These are phyloP conservation scores for Trifolium pratense DNA, from an alignment of 306 rosid genomes.

Conservation along the genomic window DNA sequence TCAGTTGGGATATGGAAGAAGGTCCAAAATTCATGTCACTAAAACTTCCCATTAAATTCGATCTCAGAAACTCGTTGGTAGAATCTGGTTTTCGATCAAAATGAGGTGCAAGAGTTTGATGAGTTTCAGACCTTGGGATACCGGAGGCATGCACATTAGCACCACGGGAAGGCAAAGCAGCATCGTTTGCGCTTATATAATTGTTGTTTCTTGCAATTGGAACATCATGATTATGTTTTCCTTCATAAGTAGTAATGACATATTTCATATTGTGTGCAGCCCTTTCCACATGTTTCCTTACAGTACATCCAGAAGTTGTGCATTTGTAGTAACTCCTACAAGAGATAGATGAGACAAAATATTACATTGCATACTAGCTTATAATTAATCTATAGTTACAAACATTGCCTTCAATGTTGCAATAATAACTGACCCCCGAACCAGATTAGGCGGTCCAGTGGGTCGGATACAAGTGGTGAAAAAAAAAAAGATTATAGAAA, in stretches of 20 bases:
- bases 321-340: constrained; percentile 96
- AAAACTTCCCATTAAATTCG: constrained; percentile 59
- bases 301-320: constrained; percentile 83
- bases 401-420: not conserved
- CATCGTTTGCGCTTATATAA: constrained; percentile 54
- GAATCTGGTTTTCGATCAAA: constrained; percentile 76
- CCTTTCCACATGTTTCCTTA: constrained; percentile 92
- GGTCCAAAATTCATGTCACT: constrained; percentile 62
- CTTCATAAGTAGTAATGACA: constrained; percentile 83
- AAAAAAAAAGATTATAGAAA: not conserved
- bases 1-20: constrained; percentile 65
- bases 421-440: too few species aligned
- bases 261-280: constrained; percentile 79
- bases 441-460: too few species aligned
- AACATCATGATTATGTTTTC: constrained; percentile 86
- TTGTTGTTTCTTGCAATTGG: constrained; percentile 74
- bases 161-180: constrained; percentile 41
- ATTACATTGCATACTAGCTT: constrained; percentile 19
- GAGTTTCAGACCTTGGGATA: constrained; percentile 52
- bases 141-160: constrained; percentile 46
- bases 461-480: too few species aligned
- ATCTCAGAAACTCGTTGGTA: constrained; percentile 52
- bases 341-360: constrained; percentile 21
- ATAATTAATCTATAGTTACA: constrained; percentile 7
- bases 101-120: constrained; percentile 55